Conservation (phyloP, 2,329 filamentous ascomycete species). For the Knufia fluminis region DNA sequence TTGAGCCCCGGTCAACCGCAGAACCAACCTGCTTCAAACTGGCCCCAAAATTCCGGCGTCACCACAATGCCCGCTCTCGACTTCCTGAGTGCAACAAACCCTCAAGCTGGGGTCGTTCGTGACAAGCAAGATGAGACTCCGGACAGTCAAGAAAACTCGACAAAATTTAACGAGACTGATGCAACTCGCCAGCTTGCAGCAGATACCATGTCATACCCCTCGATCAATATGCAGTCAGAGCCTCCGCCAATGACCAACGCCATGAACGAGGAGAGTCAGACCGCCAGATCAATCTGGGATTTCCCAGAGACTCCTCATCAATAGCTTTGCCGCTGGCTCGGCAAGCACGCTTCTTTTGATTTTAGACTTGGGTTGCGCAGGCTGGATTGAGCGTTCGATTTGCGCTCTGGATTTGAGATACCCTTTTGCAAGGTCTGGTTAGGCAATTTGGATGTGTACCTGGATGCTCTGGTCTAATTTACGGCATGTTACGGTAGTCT, state of each 20-base stretch:
- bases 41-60: neutral
- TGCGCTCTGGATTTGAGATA: slow-evolving; percentile 7
- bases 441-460: neutral
- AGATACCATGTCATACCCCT: slow-evolving; percentile 7
- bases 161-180: neutral
- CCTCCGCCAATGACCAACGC: neutral
- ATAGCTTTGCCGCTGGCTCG: neutral
- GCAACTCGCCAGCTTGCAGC: neutral
- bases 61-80: neutral
- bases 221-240: slow-evolving; percentile 6
- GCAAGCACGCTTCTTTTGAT: neutral
- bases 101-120: slow-evolving; percentile 26
- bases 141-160: neutral
- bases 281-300: slow-evolving; percentile 33
- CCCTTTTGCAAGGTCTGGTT: neutral
- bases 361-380: neutral
- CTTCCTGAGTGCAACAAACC: neutral
- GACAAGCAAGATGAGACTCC: neutral
- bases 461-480: too few relatives aligned
- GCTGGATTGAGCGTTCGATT: neutral
- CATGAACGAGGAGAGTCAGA: slow-evolving; percentile 6
- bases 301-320: slow-evolving; percentile 35
- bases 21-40: too few relatives aligned
- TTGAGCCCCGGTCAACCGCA: neutral
- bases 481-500: too few relatives aligned